Evolutionary conservation across 768 basidiomycete genomes (phyloP).

Genomic region (Termitomyces sp.): DNA sequence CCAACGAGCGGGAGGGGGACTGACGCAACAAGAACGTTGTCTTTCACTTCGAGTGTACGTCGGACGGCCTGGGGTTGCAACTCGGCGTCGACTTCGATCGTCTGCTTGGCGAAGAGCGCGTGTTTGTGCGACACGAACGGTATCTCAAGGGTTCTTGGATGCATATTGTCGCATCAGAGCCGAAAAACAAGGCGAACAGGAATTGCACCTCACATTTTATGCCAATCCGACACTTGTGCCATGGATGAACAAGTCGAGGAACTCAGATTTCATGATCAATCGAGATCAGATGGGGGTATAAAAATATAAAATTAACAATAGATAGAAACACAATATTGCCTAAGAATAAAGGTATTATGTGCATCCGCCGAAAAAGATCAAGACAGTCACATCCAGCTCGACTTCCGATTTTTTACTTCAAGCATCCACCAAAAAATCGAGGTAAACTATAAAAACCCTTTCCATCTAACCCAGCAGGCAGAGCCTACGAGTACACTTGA

Average conservation of each 20-base stretch:
- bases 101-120: slow-evolving; percentile 75
- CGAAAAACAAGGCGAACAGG: neutral
- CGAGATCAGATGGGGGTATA: slow-evolving; percentile 9
- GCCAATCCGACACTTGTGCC: slow-evolving; percentile 32
- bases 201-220: slow-evolving; percentile 40
- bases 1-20: slow-evolving; percentile 22
- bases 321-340: slow-evolving; percentile 6
- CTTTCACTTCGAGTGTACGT: slow-evolving; percentile 62
- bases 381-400: slow-evolving; percentile 13
- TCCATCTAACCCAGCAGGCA: slow-evolving; percentile 13
- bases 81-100: slow-evolving; percentile 83
- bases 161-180: slow-evolving; percentile 1
- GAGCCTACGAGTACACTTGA: slow-evolving; percentile 6
- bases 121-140: slow-evolving; percentile 74
- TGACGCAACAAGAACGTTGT: slow-evolving; percentile 69
- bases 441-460: slow-evolving; percentile 5
- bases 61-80: slow-evolving; percentile 78
- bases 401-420: slow-evolving; percentile 13
- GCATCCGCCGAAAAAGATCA: slow-evolving; percentile 9
- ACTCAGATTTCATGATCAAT: neutral
- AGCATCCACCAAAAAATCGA: slow-evolving; percentile 16
- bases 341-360: neutral
- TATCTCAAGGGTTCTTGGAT: slow-evolving; percentile 54
- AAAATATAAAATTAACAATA: slow-evolving; percentile 10
- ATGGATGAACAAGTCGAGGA: neutral